phyloP scores from a whole-genome alignment of 2,329 filamentous ascomycete genomes.

The Fusarium chuoi region DNA sequence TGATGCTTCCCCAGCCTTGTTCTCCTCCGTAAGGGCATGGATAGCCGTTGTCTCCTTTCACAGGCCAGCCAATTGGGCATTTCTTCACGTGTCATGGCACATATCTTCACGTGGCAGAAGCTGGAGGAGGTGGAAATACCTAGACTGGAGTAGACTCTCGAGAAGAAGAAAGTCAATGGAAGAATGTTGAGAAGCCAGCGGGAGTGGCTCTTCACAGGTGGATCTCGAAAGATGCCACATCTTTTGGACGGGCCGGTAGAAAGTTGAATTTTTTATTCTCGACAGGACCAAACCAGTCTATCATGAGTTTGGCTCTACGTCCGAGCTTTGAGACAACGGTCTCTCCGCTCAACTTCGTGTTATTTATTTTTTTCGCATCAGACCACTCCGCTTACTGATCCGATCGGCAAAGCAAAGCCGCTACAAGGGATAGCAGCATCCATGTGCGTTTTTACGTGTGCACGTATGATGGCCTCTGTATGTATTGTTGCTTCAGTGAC shows the following conservation, averaged over 20 bases:
- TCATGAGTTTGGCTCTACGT: background rate
- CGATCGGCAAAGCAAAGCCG: background rate
- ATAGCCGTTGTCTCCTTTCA: background rate
- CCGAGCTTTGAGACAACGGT: slow-evolving; percentile 10
- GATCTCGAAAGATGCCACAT: background rate
- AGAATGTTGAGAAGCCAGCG: background rate
- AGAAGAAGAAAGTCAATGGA: background rate
- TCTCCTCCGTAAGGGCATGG: background rate
- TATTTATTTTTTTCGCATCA: background rate
- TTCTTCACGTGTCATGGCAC: background rate
- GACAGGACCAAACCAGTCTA: background rate
- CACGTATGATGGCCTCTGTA: background rate
- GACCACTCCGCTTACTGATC: background rate
- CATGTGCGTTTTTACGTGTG: background rate
- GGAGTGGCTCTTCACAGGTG: slow-evolving; percentile 4
- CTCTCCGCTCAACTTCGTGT: background rate
- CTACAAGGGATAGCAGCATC: background rate
- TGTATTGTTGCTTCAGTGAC: background rate
- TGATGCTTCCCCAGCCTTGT: background rate
- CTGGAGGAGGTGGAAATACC: background rate
- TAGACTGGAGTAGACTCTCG: background rate
- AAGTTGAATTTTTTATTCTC: background rate
- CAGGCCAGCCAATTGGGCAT: background rate
- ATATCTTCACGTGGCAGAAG: background rate
- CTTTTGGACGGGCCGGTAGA: background rate